Conservation (phyloP, 495 filamentous ascomycete species). For the Apodospora peruviana region DNA sequence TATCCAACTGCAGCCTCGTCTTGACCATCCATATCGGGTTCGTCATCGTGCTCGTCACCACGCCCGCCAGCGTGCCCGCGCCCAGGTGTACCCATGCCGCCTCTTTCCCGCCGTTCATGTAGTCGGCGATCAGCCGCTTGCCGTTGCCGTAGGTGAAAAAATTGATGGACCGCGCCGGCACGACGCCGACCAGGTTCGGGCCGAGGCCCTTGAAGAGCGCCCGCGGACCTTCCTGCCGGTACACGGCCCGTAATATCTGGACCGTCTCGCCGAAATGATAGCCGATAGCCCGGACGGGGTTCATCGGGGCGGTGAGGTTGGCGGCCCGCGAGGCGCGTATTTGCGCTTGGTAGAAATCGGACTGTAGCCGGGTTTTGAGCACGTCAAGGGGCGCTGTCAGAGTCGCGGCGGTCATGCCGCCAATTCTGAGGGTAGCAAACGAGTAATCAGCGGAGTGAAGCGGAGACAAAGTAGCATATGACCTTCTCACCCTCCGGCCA, state of each 20-base stretch:
- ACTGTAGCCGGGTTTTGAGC: conserved; percentile 83
- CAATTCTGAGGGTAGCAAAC: too few relatives aligned
- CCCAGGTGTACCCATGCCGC: conserved; percentile 66
- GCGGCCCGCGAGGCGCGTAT: conserved; percentile 42
- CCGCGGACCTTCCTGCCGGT: conserved; percentile 71
- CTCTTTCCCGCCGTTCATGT: conserved; percentile 60
- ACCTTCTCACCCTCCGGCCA: conserved; percentile 74
- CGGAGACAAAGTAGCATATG: too few relatives aligned
- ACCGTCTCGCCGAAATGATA: conserved; percentile 73
- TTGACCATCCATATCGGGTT: conserved; percentile 94
- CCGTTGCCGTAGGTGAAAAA: conserved; percentile 88
- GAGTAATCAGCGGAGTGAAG: too few relatives aligned
- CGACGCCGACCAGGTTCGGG: conserved; percentile 80
- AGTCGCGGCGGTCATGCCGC: conserved; percentile 83
- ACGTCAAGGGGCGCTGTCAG: conserved; percentile 86
- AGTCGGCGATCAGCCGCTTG: conserved; percentile 65
- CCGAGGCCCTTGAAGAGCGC: conserved; percentile 86
- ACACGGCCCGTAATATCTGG: conserved; percentile 72
- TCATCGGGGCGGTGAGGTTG: conserved; percentile 31
- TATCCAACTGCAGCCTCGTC: conserved; percentile 83
- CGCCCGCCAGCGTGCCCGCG: conserved; percentile 66
- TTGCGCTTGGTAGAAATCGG: conserved; percentile 80
- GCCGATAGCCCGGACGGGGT: conserved; percentile 41
- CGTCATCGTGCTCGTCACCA: conserved; percentile 78
- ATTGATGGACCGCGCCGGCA: conserved; percentile 80